Evolutionary conservation across 441 rosid genomes (phyloP).

Genomic region (Eruca vesicaria): DNA sequence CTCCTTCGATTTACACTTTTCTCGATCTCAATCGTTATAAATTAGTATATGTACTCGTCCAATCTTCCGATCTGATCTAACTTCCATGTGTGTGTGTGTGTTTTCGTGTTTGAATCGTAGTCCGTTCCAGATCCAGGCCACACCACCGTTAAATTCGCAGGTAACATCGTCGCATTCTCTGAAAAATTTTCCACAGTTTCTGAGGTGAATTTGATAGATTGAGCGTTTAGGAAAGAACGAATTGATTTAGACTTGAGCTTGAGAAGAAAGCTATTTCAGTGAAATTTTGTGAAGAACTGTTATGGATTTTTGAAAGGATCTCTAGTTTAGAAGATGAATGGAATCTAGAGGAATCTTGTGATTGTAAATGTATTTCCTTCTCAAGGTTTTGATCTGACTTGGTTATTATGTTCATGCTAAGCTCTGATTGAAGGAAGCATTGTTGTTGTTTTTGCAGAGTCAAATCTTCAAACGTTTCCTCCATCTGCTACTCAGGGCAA

Average conservation of each 20-base stretch:
- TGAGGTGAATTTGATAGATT: constrained; percentile 1
- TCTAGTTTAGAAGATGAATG: background rate
- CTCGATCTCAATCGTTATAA: constrained; percentile 2
- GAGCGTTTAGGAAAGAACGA: constrained; percentile 3
- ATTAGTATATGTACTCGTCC: background rate
- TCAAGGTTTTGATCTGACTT: background rate
- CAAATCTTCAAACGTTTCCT: constrained; percentile 76
- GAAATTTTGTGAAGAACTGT: no score
- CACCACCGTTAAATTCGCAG: constrained; percentile 67
- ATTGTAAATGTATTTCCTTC: background rate
- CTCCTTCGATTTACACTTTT: background rate
- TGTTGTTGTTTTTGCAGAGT: constrained; percentile 48
- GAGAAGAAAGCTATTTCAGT: no score
- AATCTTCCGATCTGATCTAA: constrained; percentile 38
- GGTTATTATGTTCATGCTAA: background rate
- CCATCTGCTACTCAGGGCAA: constrained; percentile 69
- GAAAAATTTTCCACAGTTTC: background rate
- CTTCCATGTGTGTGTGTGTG: background rate
- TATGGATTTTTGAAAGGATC: background rate
- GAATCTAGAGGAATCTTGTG: background rate
- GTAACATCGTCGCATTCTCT: constrained; percentile 36
- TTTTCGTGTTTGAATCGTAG: constrained; percentile 38
- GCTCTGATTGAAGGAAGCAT: background rate
- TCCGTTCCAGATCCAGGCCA: constrained; percentile 87
- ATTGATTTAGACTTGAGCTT: constrained; percentile 11